Evolutionary conservation across 106 monocot species (phyloP), one percentile per base, ranked within the genome.

Genomic region (Amphibolis antarctica): DNA sequence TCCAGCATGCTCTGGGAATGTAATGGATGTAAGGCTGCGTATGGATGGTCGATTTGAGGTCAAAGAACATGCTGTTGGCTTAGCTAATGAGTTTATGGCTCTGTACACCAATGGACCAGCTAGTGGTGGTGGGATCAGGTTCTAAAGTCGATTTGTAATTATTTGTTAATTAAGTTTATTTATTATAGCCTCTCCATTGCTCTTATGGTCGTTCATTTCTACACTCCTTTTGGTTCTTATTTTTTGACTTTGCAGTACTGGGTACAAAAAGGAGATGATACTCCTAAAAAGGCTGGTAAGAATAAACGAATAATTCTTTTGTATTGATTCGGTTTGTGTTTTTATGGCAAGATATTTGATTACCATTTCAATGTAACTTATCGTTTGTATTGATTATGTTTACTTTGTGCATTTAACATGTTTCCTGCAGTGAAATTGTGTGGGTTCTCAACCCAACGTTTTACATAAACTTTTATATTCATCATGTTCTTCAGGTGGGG

Each of bases 71-170:
- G 82, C 90, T 50, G 60, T 69, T 64, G 64, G 65, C 54, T 98
- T 98, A 73, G 54, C 62, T 65, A 53, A 79, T 42, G 98, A 98
- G 68, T 98, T 98, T 62, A 87, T 42, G 44, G 90, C 86, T 47
- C 76, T 98, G 13, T 98, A 98, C 76, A 98, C 98, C 43, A 98
- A 98, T 83, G 98, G 98, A 46, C 98, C 98, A 26, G 98, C 98
- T 65, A 91, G 81, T 63, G 96, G 96, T 74, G 96, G 96, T 52
- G 98, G 98, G 65, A 85, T 98, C 63, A 72, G 78, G 91, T 94
- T 52, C 4, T 19, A 18, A 36, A 69, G 1, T 36, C 7, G 36
- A 36, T 36, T 36, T 36, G 36, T 36, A 4, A 7, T 42, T 12
- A 3, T 55, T 18, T 55, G 36, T 4, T 36, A 36, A 36, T 36